Percentiles rank a stretch among this genome's conserved stretches.
Conservation (phyloP, 441 rosid genomes). For the Monsonia emarginata region DNA sequence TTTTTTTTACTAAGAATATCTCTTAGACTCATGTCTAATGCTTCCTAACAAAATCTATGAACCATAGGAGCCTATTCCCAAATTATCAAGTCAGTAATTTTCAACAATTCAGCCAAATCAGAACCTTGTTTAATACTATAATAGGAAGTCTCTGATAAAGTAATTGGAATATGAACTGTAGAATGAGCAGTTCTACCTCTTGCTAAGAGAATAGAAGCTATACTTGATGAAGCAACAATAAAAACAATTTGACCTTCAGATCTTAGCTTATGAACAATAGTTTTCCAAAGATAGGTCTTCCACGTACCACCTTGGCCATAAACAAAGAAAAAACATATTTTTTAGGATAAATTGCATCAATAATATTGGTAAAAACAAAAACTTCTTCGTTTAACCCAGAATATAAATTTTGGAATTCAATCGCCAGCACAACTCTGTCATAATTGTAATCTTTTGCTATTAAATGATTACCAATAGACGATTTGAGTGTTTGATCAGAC, state of each 20-base stretch:
- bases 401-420: not conserved
- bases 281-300: not conserved
- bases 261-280: not conserved
- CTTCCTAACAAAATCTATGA: constrained; percentile 5
- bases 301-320: constrained; percentile 5
- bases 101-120: not conserved
- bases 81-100: not conserved
- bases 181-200: constrained; percentile 8
- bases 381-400: not conserved
- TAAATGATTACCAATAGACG: not conserved
- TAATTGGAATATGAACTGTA: not conserved
- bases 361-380: too few species aligned
- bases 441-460: not conserved
- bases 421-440: not conserved
- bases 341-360: too few species aligned
- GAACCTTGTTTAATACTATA: not conserved
- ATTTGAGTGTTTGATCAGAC: not conserved
- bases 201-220: not conserved
- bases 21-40: not conserved
- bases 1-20: not conserved
- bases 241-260: not conserved
- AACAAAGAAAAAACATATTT: not conserved
- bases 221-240: not conserved
- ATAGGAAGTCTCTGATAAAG: not conserved
- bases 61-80: constrained; percentile 13